Evolutionary conservation across 2,329 filamentous ascomycete genomes (phyloP).

Genomic region (Neobulgaria alba): DNA sequence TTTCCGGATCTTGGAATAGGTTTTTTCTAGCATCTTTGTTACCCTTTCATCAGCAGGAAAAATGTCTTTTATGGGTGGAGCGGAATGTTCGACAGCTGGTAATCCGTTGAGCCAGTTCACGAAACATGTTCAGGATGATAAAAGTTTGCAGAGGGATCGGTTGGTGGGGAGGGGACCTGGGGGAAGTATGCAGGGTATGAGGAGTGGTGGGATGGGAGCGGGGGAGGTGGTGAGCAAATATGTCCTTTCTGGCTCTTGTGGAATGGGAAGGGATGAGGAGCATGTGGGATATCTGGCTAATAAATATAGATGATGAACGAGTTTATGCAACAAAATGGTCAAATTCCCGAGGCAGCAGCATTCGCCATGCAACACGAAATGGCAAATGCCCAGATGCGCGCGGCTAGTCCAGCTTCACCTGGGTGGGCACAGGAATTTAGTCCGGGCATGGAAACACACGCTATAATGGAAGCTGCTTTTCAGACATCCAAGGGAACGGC

Average conservation of each 20-base stretch:
- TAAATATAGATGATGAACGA: slow-evolving; percentile 77
- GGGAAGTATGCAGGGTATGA: slow-evolving; percentile 66
- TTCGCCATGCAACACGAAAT: slow-evolving; percentile 28
- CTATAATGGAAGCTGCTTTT: slow-evolving; percentile 64
- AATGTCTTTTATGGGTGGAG: slow-evolving; percentile 94
- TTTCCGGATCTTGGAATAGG: too few species aligned
- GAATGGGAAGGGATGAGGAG: background rate
- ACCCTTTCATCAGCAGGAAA: too few species aligned
- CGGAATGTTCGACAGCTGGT: slow-evolving; percentile 91
- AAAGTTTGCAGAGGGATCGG: slow-evolving; percentile 84
- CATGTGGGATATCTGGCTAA: slow-evolving; percentile 5
- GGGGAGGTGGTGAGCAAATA: slow-evolving; percentile 30
- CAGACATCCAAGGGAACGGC: slow-evolving; percentile 47
- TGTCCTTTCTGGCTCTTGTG: background rate
- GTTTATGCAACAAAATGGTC: slow-evolving; percentile 73
- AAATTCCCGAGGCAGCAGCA: slow-evolving; percentile 38
- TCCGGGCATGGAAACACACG: slow-evolving; percentile 44
- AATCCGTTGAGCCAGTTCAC: slow-evolving; percentile 97
- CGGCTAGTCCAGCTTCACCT: slow-evolving; percentile 28
- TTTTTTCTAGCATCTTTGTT: too few species aligned
- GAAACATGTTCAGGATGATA: slow-evolving; percentile 95
- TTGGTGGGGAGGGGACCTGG: slow-evolving; percentile 67
- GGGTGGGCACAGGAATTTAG: slow-evolving; percentile 59
- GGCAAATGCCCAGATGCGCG: slow-evolving; percentile 21
- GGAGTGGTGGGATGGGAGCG: slow-evolving; percentile 45